Conservation (phyloP, 768 basidiomycete species). For the Gymnopilus dilepis region DNA sequence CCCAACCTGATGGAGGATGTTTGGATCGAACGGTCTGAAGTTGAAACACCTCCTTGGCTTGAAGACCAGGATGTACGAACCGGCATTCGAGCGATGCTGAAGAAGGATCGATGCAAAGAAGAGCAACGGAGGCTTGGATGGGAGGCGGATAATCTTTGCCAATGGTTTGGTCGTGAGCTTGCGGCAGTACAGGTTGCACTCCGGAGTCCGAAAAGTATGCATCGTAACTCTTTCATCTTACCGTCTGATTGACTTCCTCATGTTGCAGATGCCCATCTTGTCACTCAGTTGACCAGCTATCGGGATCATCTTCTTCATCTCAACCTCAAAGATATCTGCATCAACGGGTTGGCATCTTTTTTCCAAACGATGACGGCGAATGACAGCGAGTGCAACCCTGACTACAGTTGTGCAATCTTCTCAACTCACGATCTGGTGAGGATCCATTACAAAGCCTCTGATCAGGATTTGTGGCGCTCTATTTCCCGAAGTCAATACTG, state of each 20-base stretch:
- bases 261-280: background rate
- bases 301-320: background rate
- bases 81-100: conserved; percentile 27
- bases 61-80: conserved; percentile 28
- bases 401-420: conserved; percentile 26
- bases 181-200: conserved; percentile 25
- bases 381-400: no score
- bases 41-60: conserved; percentile 35
- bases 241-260: background rate
- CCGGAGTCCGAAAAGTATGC: conserved; percentile 13
- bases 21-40: background rate
- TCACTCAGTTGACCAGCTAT: background rate
- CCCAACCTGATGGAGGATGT: background rate
- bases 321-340: conserved; percentile 29
- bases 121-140: conserved; percentile 21
- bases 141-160: conserved; percentile 28
- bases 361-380: conserved; percentile 15
- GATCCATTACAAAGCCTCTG: conserved; percentile 20
- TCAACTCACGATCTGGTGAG: conserved; percentile 24
- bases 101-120: conserved; percentile 31
- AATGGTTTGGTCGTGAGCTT: conserved; percentile 35
- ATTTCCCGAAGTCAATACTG: conserved; percentile 29
- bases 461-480: conserved; percentile 28
- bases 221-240: background rate
- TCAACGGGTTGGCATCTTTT: conserved; percentile 30